phyloP scores from a whole-genome alignment of 768 basidiomycete genomes.

The Russula emetica region DNA sequence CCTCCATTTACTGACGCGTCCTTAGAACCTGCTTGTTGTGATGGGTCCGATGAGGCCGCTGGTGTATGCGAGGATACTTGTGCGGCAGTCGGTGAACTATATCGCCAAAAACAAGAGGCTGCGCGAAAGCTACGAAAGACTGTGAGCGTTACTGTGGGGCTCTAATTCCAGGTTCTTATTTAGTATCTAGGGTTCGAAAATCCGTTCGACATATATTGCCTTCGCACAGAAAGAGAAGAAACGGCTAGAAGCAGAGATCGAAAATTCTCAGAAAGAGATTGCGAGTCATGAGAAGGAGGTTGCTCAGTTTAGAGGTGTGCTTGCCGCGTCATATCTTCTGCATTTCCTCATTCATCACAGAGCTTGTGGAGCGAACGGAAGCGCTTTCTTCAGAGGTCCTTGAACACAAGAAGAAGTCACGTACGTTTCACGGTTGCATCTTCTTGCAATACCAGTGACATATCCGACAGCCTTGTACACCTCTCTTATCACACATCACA shows the following conservation, averaged over 20 bases:
- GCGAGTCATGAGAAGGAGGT: conserved; percentile 64
- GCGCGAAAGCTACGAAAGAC: conserved; percentile 76
- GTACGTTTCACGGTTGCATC: conserved; percentile 43
- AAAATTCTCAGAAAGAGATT: conserved; percentile 55
- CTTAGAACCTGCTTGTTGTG: conserved; percentile 87
- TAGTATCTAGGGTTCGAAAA: conserved; percentile 72
- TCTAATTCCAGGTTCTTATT: background rate
- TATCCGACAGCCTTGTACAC: conserved; percentile 66
- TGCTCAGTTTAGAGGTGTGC: conserved; percentile 61
- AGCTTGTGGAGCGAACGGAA: conserved; percentile 73
- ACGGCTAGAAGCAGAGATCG: conserved; percentile 64
- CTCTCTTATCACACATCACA: conserved; percentile 66
- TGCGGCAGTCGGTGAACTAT: conserved; percentile 63
- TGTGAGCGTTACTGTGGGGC: conserved; percentile 40
- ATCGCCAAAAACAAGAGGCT: conserved; percentile 64
- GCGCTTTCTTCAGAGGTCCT: conserved; percentile 73
- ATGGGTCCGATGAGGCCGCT: conserved; percentile 86
- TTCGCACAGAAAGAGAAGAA: conserved; percentile 88
- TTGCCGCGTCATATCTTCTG: background rate
- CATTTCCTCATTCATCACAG: conserved; percentile 40
- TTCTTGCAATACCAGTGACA: conserved; percentile 7
- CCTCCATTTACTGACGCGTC: conserved; percentile 24
- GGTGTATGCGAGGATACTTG: conserved; percentile 81
- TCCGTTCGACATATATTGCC: conserved; percentile 80
- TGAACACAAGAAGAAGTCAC: conserved; percentile 81